A percentile compares a stretch with the other conserved stretches of the same genome.
These are phyloP conservation scores for Kodamaea kaohsiungensis DNA, from an alignment of 805 yeast genomes.

Conservation along the genomic window DNA sequence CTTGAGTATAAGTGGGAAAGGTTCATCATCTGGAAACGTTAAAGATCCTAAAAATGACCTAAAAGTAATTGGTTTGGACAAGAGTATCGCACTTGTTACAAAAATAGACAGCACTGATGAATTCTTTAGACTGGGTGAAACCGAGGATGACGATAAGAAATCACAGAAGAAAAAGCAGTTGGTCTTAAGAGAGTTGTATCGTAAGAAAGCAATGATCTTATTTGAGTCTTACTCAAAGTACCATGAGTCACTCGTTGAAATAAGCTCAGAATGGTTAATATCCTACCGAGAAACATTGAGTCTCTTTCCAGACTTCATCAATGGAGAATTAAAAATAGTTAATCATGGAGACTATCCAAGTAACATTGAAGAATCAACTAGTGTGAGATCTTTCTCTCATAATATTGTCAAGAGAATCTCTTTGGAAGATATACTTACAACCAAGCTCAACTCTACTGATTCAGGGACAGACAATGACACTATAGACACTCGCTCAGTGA, in stretches of 20 bases:
- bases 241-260: slow-evolving; percentile 41
- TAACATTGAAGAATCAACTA: slow-evolving; percentile 11
- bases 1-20: slow-evolving; percentile 25
- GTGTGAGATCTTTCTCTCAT: slow-evolving; percentile 15
- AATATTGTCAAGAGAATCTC: slow-evolving; percentile 22
- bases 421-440: slow-evolving; percentile 18
- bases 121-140: slow-evolving; percentile 20
- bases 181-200: slow-evolving; percentile 35
- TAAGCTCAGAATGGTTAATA: slow-evolving; percentile 43
- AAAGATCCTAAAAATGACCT: slow-evolving; percentile 31
- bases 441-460: slow-evolving; percentile 11
- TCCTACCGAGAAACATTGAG: slow-evolving; percentile 34
- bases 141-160: slow-evolving; percentile 10
- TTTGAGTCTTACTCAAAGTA: slow-evolving; percentile 36
- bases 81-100: slow-evolving; percentile 32
- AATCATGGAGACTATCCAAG: slow-evolving; percentile 9
- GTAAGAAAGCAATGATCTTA: slow-evolving; percentile 30
- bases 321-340: slow-evolving; percentile 20
- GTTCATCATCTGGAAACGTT: slow-evolving; percentile 12
- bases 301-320: slow-evolving; percentile 41
- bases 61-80: slow-evolving; percentile 33
- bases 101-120: slow-evolving; percentile 25
- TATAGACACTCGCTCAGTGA: slow-evolving; percentile 3
- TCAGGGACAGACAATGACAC: slow-evolving; percentile 18
- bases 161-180: slow-evolving; percentile 32